Base-by-base conservation (phyloP, 2,329 filamentous ascomycete genomes). In the Colletotrichum spinosum region DNA sequence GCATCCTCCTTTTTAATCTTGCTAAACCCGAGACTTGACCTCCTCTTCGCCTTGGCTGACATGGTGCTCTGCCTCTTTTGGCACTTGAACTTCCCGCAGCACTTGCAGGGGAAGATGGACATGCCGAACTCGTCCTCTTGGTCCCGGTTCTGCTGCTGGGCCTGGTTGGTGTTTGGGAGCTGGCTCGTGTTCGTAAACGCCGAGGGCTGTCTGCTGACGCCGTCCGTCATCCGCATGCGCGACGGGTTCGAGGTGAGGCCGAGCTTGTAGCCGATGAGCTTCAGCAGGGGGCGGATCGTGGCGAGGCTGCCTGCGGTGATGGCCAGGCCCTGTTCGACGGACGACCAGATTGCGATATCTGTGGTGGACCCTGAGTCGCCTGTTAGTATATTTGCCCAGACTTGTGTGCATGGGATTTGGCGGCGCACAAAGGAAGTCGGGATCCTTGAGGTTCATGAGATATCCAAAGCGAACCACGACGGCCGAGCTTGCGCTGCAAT, bases 341-440 rank as follows among this genome's bases (percentile, higher is more conserved):
- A 80, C 2, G 82, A 83, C 81, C 81, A 85, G 68, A 84, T 81
- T 13, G 81, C 81, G 54, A 83, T 80, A 62, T 79, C 77, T 53
- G 76, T 59, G 0, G 80, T 82, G 34, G 77, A 76, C 70, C 70
- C 79, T 77, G 49, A 4, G 12, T 13, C 6, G 11, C 8, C 25
- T 46, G 39, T 55, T 34, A 55, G 52, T 11, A 44, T 25, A 25
- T 25, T 25, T 12, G 17, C 17, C 12, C n/a, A 49, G 37, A 3
- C 34, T 35, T 41, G 10, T 33, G 4, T 6, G 41, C 9, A 33
- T n/a, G 39, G 53, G 35, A 42, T 46, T 4, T 11, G 34, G 61
- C 77, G 34, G 61, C 77, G 66, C 73, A 80, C 79, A 82, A 5
- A 83, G 72, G 55, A 82, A 83, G 70, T 83, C 81, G 2, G 75